These are phyloP conservation scores for Telfairia occidentalis DNA, from an alignment of 331 rosid genomes.

Conservation along the genomic window DNA sequence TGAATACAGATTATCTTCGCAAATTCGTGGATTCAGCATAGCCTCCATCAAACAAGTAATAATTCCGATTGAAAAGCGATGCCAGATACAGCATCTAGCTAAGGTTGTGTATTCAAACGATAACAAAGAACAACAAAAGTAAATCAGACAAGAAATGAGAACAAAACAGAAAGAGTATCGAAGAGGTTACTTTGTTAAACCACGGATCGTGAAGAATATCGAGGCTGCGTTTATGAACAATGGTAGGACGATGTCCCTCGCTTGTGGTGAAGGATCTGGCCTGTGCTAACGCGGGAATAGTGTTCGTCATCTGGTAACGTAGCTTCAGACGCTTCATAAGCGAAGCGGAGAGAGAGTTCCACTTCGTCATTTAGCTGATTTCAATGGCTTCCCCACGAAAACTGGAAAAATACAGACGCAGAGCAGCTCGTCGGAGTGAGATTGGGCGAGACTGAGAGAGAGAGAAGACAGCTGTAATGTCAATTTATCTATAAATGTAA, in stretches of 20 bases:
- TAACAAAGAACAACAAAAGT: background rate
- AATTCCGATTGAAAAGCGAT: background rate
- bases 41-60: background rate
- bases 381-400: conserved; percentile 1
- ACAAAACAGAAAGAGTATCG: background rate
- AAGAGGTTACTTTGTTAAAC: conserved; percentile 65
- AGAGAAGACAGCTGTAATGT: background rate
- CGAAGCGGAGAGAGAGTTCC: conserved; percentile 44
- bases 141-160: background rate
- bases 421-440: background rate
- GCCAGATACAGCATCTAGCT: background rate
- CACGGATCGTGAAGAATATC: conserved; percentile 98
- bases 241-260: conserved; percentile 72
- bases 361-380: conserved; percentile 28
- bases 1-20: background rate
- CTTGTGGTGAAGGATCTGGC: conserved; percentile 58
- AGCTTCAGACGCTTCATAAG: conserved; percentile 37
- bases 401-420: background rate
- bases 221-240: conserved; percentile 84
- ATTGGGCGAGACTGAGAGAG: background rate
- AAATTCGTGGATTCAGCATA: background rate
- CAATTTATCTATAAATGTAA: too few relatives aligned
- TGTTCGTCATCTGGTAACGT: conserved; percentile 15
- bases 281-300: conserved; percentile 21
- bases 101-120: background rate